phyloP scores from a whole-genome alignment of 2,329 filamentous ascomycete genomes.

The Botrytis hyacinthi region DNA sequence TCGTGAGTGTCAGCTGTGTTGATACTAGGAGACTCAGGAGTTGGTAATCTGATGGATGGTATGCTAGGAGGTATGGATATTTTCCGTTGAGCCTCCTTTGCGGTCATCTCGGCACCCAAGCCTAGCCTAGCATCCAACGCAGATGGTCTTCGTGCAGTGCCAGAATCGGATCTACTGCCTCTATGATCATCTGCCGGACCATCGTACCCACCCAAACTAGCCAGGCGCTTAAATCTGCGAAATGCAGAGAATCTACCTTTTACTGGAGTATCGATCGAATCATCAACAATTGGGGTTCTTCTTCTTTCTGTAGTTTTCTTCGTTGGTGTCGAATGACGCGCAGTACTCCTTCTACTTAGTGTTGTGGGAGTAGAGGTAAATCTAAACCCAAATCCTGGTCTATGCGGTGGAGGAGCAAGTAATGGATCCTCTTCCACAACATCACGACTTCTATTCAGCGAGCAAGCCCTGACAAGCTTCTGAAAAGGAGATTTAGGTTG shows the following conservation, averaged over 20 bases:
- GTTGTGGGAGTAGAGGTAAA: constrained; percentile 7
- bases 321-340: background rate
- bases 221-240: constrained; percentile 13
- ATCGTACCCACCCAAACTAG: constrained; percentile 19
- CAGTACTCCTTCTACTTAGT: background rate
- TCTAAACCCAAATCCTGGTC: constrained; percentile 26
- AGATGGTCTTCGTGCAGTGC: background rate
- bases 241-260: constrained; percentile 15
- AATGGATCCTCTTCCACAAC: constrained; percentile 1
- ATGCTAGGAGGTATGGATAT: background rate
- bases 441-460: constrained; percentile 8
- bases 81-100: background rate
- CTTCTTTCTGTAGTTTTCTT: background rate
- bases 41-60: background rate
- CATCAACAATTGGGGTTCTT: background rate
- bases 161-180: background rate
- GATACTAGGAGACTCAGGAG: background rate
- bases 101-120: background rate
- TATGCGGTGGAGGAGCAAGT: constrained; percentile 9
- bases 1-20: background rate
- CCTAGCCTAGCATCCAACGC: constrained; percentile 6
- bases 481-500: constrained; percentile 18
- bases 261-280: constrained; percentile 10
- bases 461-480: constrained; percentile 19
- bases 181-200: constrained; percentile 8